Evolutionary conservation across 75 land plant species (phyloP), one percentile per base, ranked within the genome.

Genomic region (Cupressus sempervirens): DNA sequence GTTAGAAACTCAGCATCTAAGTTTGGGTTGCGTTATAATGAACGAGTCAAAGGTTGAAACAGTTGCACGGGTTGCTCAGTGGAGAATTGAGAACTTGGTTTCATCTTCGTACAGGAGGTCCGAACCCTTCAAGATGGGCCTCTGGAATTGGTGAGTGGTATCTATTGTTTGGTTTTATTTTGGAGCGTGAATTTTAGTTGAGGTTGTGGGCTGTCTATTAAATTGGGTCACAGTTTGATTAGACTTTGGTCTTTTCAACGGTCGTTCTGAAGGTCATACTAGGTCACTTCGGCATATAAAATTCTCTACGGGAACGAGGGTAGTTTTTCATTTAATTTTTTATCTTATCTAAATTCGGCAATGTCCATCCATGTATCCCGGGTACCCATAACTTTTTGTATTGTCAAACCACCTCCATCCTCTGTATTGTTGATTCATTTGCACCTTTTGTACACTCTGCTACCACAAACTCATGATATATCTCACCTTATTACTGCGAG

Each of bases 71-170:
- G 53, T 94, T 52, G 96, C 93, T 11, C 96, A 93, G 80, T 94
- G 95, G 92, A 88, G 88, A 87, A 88, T 94, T 82, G 96, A 94
- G 53, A 88, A 84, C 88, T 85, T 93, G 82, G 87, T 89, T 1
- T 85, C 92, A 16, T 84, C 86, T 52, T 85, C 90, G 29, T 93
- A 75, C 86, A 82, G 93, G 10, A 87, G 91, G 70, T 94, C 96
- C 65, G 93, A 94, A 40, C 75, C 93, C 18, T 94, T 94, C 88
- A 93, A 88, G 88, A 74, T 94, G 89, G 96, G 96, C 1, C 83
- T 91, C 73, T 94, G 94, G 94, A 94, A 89, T 84, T 93, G 94
- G 94, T 91, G 84, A 46, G 0, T 30, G 48, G 38, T 86, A 36
- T 84, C 30, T 13, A 10, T 7, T 70, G 18, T 70, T 70, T 29